A percentile compares a stretch with the other conserved stretches of the same genome.
Conservation (phyloP, 2,329 filamentous ascomycete species). For the Malbranchea zuffiana region DNA sequence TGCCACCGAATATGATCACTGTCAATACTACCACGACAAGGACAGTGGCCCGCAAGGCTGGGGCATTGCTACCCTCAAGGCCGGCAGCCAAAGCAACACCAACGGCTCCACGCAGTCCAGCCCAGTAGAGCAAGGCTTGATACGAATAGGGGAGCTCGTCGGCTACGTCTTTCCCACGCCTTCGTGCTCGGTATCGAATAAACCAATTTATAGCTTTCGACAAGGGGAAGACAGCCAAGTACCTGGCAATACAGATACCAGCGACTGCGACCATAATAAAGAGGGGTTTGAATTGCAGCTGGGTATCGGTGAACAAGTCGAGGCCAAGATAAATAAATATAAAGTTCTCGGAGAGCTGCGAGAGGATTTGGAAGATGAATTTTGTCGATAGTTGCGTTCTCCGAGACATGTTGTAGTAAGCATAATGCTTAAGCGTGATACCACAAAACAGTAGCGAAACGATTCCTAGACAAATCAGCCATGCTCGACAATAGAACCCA, state of each 20-base stretch:
- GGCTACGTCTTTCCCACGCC: conserved; percentile 61
- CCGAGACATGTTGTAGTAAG: conserved; percentile 99
- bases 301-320: conserved; percentile 83
- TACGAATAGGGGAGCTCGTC: conserved; percentile 92
- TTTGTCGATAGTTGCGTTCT: conserved; percentile 96
- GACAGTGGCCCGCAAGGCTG: conserved; percentile 84
- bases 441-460: conserved; percentile 94
- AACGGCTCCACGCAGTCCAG: conserved; percentile 85
- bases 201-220: conserved; percentile 86
- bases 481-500: background rate
- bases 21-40: conserved; percentile 93
- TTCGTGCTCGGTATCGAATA: conserved; percentile 70
- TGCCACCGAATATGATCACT: conserved; percentile 97
- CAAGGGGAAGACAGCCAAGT: conserved; percentile 88
- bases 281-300: conserved; percentile 81
- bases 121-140: conserved; percentile 99
- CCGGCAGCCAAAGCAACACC: conserved; percentile 89
- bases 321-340: conserved; percentile 98
- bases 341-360: conserved; percentile 95
- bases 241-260: conserved; percentile 84
- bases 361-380: conserved; percentile 88
- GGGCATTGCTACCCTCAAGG: conserved; percentile 68
- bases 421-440: conserved; percentile 96
- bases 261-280: conserved; percentile 88
- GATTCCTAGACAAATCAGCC: conserved; percentile 54